phyloP scores from a whole-genome alignment of 176 grass and related monocot genomes.

The Bonia amplexicaulis region DNA sequence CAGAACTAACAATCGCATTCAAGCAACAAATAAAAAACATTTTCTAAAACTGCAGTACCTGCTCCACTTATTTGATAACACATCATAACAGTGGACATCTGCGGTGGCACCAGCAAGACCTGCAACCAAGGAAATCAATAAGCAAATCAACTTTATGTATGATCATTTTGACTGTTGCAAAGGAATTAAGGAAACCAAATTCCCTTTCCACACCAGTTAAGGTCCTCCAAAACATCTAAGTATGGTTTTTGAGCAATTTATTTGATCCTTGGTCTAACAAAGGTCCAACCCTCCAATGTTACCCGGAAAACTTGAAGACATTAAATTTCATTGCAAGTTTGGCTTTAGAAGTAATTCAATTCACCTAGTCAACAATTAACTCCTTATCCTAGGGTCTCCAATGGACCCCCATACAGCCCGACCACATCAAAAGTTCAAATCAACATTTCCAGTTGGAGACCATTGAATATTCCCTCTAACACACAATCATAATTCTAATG shows the following conservation, averaged over 20 bases:
- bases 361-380: not conserved
- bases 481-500: not conserved
- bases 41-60: slow-evolving; percentile 40
- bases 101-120: slow-evolving; percentile 92
- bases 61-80: slow-evolving; percentile 89
- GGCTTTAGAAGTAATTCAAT: not conserved
- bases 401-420: not conserved
- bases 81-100: slow-evolving; percentile 93
- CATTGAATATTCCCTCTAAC: not conserved
- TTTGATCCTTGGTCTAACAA: not conserved
- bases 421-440: not conserved
- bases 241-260: not conserved
- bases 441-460: not conserved
- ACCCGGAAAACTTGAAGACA: not conserved
- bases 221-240: not conserved
- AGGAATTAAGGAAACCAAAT: not conserved
- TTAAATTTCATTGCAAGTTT: not conserved
- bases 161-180: not conserved
- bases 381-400: not conserved
- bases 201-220: not conserved
- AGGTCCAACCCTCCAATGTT: not conserved
- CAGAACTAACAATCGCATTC: not conserved
- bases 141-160: not conserved
- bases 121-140: slow-evolving; percentile 41
- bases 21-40: slow-evolving; percentile 8